Conservation (phyloP, 2,329 filamentous ascomycete species). For the Lasiodiplodia sp. region DNA sequence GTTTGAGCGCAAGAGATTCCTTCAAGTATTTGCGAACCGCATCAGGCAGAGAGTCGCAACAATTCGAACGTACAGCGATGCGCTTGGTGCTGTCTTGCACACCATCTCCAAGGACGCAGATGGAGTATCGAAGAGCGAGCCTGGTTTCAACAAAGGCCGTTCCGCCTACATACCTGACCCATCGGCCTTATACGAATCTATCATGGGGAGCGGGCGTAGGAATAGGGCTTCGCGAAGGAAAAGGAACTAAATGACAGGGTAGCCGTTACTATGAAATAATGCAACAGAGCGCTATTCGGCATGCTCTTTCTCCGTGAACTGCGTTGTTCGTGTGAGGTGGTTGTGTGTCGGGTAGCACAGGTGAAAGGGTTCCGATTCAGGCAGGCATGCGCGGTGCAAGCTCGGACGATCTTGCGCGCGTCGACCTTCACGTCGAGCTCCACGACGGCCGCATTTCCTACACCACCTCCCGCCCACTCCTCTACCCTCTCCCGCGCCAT, state of each 20-base stretch:
- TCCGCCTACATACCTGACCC: neutral
- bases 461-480: neutral
- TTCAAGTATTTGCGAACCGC: neutral
- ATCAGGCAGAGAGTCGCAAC: neutral
- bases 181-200: neutral
- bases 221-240: neutral
- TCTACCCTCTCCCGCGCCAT: slow-evolving; percentile 11
- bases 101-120: neutral
- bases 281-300: neutral
- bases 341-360: neutral
- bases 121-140: neutral
- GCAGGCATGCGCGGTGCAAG: slow-evolving; percentile 16
- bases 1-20: no score
- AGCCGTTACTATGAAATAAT: neutral
- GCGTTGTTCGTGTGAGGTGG: neutral
- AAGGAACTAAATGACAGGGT: neutral
- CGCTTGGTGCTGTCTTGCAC: neutral
- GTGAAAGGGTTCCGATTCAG: neutral
- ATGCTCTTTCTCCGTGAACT: neutral
- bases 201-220: neutral
- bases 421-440: slow-evolving; percentile 22
- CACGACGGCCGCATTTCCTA: slow-evolving; percentile 6
- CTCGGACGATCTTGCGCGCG: slow-evolving; percentile 20
- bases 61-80: neutral
- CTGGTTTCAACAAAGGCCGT: no score